Percentiles rank a stretch among this genome's conserved stretches.
Conservation (phyloP, 202 grass and related monocot species). For the Setaria italica region DNA sequence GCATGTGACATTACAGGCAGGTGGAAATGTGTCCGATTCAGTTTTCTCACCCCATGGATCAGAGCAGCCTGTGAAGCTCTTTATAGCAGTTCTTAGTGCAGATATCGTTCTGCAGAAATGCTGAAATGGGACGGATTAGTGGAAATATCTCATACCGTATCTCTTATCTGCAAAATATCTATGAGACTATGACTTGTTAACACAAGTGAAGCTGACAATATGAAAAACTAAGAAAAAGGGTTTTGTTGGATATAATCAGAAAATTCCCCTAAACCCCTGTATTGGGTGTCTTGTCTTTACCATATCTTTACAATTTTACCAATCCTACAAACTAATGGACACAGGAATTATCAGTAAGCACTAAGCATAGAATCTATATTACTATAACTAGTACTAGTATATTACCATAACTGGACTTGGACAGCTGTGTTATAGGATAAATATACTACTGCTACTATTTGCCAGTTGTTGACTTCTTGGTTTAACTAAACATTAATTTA, state of each 20-base stretch:
- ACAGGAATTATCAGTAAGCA: not conserved
- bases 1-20: not conserved
- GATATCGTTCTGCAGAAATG: not conserved
- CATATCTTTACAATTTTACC: not conserved
- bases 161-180: not conserved
- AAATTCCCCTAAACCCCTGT: not conserved
- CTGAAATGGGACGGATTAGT: not conserved
- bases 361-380: not conserved
- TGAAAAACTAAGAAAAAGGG: not conserved
- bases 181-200: not conserved
- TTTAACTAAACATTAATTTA: conserved; percentile 14
- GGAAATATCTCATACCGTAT: not conserved
- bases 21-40: conserved; percentile 30
- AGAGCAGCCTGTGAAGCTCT: conserved; percentile 10
- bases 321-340: not conserved
- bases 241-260: not conserved
- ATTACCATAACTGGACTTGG: not conserved
- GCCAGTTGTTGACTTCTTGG: conserved; percentile 9
- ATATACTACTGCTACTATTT: conserved; percentile 23
- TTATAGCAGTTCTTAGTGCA: conserved; percentile 9
- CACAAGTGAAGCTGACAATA: not conserved
- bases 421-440: not conserved
- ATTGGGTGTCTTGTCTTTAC: not conserved
- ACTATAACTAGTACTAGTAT: not conserved
- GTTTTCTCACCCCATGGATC: not conserved